These are phyloP conservation scores for Coemansia sp. DNA, from an alignment of 192 early-diverging fungal genomes.

Conservation along the genomic window DNA sequence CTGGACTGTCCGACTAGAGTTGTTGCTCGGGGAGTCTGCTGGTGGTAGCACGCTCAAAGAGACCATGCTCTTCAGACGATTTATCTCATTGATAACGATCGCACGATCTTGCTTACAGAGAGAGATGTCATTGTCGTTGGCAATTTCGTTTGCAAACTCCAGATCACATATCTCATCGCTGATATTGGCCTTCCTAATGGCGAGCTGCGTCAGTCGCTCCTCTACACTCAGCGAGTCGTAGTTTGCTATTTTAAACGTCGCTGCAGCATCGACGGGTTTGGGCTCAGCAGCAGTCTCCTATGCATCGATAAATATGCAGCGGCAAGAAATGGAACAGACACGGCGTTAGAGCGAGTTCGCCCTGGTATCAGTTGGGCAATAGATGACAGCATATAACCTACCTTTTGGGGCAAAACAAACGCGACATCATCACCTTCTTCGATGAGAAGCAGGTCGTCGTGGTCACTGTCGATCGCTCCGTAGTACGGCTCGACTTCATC, in stretches of 20 bases:
- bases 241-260: not conserved
- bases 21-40: not conserved
- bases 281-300: not conserved
- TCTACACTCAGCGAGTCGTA: not conserved
- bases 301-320: not conserved
- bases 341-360: not conserved
- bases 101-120: constrained; percentile 42
- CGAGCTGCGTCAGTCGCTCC: constrained; percentile 29
- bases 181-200: constrained; percentile 50
- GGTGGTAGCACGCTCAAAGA: not conserved
- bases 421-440: not conserved
- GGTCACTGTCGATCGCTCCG: not conserved
- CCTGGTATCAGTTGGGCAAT: not conserved
- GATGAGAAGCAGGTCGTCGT: constrained; percentile 5
- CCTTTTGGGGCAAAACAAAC: constrained; percentile 6
- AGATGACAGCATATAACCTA: not conserved
- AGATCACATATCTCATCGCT: constrained; percentile 57
- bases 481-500: not conserved
- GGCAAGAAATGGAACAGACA: not conserved
- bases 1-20: not conserved
- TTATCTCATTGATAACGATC: constrained; percentile 42
- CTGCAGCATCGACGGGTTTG: not conserved
- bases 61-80: constrained; percentile 13
- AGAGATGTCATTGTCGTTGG: constrained; percentile 47
- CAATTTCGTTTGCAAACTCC: constrained; percentile 51